Conservation (phyloP, 768 basidiomycete species). For the Hypholoma sublateritium region DNA sequence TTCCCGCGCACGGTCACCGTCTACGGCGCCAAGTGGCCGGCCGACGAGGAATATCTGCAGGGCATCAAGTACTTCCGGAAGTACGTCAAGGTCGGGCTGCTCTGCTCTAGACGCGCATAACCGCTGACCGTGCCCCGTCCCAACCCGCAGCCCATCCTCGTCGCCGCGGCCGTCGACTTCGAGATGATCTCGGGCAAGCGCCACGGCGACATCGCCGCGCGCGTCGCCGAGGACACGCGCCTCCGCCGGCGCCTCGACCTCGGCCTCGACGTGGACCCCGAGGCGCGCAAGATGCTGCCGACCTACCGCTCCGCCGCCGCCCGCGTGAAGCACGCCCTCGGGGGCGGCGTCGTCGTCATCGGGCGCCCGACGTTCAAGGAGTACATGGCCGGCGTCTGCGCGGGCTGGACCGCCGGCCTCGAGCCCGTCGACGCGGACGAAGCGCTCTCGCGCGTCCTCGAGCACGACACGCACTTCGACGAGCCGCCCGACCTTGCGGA, state of each 20-base stretch:
- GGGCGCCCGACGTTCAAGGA: slow-evolving; percentile 94
- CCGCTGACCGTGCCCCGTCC: background rate
- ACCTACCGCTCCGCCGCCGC: slow-evolving; percentile 52
- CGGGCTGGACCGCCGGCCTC: slow-evolving; percentile 80
- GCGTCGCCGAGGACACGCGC: slow-evolving; percentile 72
- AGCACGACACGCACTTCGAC: slow-evolving; percentile 77
- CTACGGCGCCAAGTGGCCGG: slow-evolving; percentile 89
- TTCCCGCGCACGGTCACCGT: slow-evolving; percentile 80
- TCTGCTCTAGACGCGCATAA: slow-evolving; percentile 11
- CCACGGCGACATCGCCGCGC: slow-evolving; percentile 82
- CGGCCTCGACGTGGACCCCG: slow-evolving; percentile 57
- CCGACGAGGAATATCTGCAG: slow-evolving; percentile 89
- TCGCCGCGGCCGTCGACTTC: slow-evolving; percentile 94
- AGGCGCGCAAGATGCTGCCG: slow-evolving; percentile 45
- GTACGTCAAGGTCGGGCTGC: slow-evolving; percentile 85
- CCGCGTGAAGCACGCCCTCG: slow-evolving; percentile 56
- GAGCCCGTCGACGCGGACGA: slow-evolving; percentile 73
- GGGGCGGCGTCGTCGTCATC: slow-evolving; percentile 84
- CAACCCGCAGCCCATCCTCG: slow-evolving; percentile 75
- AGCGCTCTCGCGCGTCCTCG: slow-evolving; percentile 60
- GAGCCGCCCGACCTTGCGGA: slow-evolving; percentile 41
- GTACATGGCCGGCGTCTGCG: slow-evolving; percentile 83
- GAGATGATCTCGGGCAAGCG: slow-evolving; percentile 77
- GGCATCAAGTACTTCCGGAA: slow-evolving; percentile 88
- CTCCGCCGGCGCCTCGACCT: slow-evolving; percentile 64